Evolutionary conservation across 176 grass and related monocot species (phyloP), one percentile per base, ranked within the genome.

Genomic region (Aegilops tauschii): DNA sequence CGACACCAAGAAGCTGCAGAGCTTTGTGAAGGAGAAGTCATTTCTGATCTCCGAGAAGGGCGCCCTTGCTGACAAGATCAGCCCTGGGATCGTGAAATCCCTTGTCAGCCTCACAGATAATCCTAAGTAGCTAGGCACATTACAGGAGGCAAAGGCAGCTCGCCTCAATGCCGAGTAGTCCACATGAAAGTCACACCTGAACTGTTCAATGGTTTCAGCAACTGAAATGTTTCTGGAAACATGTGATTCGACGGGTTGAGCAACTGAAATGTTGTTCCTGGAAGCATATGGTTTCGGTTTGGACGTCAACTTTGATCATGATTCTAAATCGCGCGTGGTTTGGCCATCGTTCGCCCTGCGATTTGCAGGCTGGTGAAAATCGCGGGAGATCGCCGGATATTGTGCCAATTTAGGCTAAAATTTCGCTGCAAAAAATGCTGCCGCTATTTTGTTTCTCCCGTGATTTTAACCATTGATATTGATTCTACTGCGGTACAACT

Each of bases 1-100:
- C 0, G 93, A 95, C 65, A 88, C 94, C 42, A 98, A 98, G 88
- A 98, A 93, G 83, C 78, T 98, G 36, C 96, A 95, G 58, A 96
- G 93, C 66, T 92, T 91, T 25, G 82, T 94, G 25, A 98, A 98
- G 82, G 92, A 98, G 81, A 92, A 94, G 84, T 92, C 96, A 18
- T 89, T 94, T 69, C 29, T 91, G 81, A 92, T 98, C 16, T 95
- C 93, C 0, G 92, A 95, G 86, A 98, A 91, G 87, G 96, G 96
- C 18, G 93, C 92, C 28, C 92, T 94, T 58, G 93, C 92, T 14
- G 93, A 91, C 45, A 94, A 52, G 73, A 78, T 98, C 3, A 90
- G 86, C 78, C 79, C 82, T 69, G 88, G 87, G 7, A 86, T 95
- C 44, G 88, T 98, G 58, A 90, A 88, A 79, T 96, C 93, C 77